Base-by-base conservation (phyloP, 768 basidiomycete genomes). In the Candolleomyces efflorescens region DNA sequence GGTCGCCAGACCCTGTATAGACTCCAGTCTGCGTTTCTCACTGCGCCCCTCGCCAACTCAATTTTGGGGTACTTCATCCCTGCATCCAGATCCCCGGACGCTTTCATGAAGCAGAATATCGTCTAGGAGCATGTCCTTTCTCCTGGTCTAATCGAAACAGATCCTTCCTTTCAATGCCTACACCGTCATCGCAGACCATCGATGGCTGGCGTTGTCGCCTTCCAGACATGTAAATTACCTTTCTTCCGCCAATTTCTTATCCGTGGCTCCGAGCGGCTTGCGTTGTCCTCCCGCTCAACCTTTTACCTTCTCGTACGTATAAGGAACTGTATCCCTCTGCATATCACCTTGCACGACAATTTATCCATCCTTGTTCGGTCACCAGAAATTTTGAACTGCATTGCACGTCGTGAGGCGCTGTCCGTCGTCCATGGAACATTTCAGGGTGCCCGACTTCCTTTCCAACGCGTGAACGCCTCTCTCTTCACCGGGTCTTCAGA, bases 291-390 rank as follows among this genome's bases (percentile, higher is more conserved):
- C 32, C 32, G 32, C 32, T 32, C 32, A 22, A 24, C 49, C 27
- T 17, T 22, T 5, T 36, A 11, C 49, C 27, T 51, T 51, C 49
- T 51, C 49, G 27, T 51, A 51, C 49, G 49, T 51, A 51, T 26
- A 51, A 36, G 27, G 27, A 51, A 51, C 23, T 5, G 49, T 12
- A 51, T 27, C 49, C 9, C 49, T 36, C 49, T 51, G 17, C 13
- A 23, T 5, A 24, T 48, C 46, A 48, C 46, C 23, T 48, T 48
- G 13, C 20, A 44, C n/a, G 20, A 24, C 46, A 48, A 55, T 53
- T 51, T 27, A 39, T 2, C 46, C 55, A 62, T 60, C 66, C 62
- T 62, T 66, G 64, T 67, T 67, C 64, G 63, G 65, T 67, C 64
- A 62, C 58, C 43, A 27, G 22, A 55, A 59, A 54, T 56, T 37